Evolutionary conservation across 441 rosid species (phyloP).

Genomic region (Bruguiera hainesii): DNA sequence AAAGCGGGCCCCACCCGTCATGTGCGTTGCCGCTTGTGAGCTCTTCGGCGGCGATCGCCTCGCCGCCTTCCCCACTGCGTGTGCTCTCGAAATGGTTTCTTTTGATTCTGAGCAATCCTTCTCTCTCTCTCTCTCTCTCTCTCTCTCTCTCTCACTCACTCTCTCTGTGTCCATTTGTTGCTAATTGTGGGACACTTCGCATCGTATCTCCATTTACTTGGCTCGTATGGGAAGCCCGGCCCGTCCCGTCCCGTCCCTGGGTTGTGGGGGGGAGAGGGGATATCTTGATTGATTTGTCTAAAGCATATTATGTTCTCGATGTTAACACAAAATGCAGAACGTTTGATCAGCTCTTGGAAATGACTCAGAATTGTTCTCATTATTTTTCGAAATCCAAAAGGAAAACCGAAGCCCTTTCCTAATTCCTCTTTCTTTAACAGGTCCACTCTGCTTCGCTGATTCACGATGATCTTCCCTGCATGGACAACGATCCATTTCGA

Average conservation of each 20-base stretch:
- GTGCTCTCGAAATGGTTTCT: slow-evolving; percentile 94
- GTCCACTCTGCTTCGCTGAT: slow-evolving; percentile 92
- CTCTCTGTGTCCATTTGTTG: no score
- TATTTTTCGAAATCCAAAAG: not conserved
- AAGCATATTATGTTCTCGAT: not conserved
- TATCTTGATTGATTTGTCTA: not conserved
- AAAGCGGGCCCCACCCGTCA: slow-evolving; percentile 87
- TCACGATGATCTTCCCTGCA: slow-evolving; percentile 91
- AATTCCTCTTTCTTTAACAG: slow-evolving; percentile 28
- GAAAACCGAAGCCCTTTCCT: no score
- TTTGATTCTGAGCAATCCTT: not conserved
- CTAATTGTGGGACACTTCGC: no score
- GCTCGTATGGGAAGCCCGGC: no score
- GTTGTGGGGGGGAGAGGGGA: no score
- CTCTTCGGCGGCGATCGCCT: slow-evolving; percentile 72
- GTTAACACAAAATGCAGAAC: not conserved
- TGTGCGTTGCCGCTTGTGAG: slow-evolving; percentile 90
- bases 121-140: no score
- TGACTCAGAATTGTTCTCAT: not conserved
- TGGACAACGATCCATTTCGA: slow-evolving; percentile 81
- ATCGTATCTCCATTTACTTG: no score
- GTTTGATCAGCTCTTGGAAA: not conserved
- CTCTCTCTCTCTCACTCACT: no score
- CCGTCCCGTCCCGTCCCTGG: no score
- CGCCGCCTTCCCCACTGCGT: slow-evolving; percentile 91